A percentile compares a stretch with the other conserved stretches of the same genome.
phyloP scores from a whole-genome alignment of 129 eudicot genomes.

The Escallonia rubra region DNA sequence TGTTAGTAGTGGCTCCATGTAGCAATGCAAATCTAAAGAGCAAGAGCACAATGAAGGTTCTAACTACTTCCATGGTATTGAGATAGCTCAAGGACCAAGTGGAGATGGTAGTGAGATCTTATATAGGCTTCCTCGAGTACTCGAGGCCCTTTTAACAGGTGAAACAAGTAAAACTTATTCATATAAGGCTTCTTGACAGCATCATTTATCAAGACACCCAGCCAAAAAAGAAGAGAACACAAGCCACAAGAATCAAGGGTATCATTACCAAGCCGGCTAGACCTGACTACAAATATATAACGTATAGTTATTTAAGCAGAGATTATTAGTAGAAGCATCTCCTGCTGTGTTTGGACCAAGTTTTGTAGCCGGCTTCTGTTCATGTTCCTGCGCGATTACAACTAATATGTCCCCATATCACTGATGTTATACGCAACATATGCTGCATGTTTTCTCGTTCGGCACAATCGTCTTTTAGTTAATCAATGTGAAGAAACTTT shows the following conservation, averaged over 20 bases:
- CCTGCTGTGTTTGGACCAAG: neutral
- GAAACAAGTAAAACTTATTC: neutral
- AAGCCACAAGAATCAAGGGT: neutral
- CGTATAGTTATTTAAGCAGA: neutral
- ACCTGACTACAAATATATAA: neutral
- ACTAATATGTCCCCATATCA: no score
- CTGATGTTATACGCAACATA: neutral
- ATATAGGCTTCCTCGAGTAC: neutral
- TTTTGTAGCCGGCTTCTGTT: neutral
- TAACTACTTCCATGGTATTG: conserved; percentile 18
- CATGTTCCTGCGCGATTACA: neutral
- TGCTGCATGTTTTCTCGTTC: no score
- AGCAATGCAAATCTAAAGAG: conserved; percentile 27
- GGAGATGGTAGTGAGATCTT: no score
- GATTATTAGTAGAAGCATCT: no score
- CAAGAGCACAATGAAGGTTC: conserved; percentile 17
- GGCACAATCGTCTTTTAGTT: neutral
- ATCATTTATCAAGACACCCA: neutral
- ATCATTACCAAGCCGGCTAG: neutral
- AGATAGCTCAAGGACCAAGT: no score
- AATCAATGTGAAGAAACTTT: neutral
- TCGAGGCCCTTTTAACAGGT: neutral
- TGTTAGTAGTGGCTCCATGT: conserved; percentile 30
- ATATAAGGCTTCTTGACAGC: neutral
- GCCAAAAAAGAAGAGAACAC: no score